Evolutionary conservation across 2,329 filamentous ascomycete species (phyloP).

Genomic region (Alternaria atra): DNA sequence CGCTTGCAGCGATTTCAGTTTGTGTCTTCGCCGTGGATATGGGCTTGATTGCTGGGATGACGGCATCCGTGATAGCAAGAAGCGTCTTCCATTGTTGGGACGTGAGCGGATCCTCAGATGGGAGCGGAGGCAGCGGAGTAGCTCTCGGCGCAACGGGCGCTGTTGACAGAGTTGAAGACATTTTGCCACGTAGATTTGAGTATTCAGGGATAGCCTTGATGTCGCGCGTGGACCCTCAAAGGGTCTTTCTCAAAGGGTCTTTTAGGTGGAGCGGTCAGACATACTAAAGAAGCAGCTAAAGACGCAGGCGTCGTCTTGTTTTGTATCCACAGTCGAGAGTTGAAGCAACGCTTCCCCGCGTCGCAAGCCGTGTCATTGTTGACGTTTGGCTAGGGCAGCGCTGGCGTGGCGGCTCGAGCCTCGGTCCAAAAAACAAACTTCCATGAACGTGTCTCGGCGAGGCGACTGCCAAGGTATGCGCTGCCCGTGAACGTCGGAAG

Average conservation of each 20-base stretch:
- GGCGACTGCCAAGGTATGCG: neutral
- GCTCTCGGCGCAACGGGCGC: slow-evolving; percentile 47
- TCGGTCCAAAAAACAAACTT: slow-evolving; percentile 14
- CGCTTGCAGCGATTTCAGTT: slow-evolving; percentile 58
- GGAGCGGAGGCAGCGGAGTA: slow-evolving; percentile 58
- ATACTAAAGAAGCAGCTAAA: neutral
- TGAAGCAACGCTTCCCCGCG: slow-evolving; percentile 5
- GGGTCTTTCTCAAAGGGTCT: slow-evolving; percentile 16
- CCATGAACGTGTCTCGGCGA: neutral
- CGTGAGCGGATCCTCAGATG: slow-evolving; percentile 60
- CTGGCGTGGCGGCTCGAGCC: slow-evolving; percentile 5
- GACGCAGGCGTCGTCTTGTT: slow-evolving; percentile 9
- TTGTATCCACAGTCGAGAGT: slow-evolving; percentile 1
- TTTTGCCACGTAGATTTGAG: slow-evolving; percentile 21
- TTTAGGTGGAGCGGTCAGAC: neutral
- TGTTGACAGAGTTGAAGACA: slow-evolving; percentile 34
- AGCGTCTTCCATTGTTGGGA: slow-evolving; percentile 67
- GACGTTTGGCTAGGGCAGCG: neutral
- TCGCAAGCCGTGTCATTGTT: slow-evolving; percentile 8
- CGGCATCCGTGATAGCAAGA: slow-evolving; percentile 65
- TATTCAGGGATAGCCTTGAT: slow-evolving; percentile 14
- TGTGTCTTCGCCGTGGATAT: slow-evolving; percentile 46
- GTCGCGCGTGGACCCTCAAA: slow-evolving; percentile 5
- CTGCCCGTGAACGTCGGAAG: neutral
- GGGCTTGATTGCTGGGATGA: slow-evolving; percentile 67